A percentile compares a stretch with the other conserved stretches of the same genome.
phyloP scores from a whole-genome alignment of 1,139 yeast species.

The Nakaseomyces kungkrabaensis region DNA sequence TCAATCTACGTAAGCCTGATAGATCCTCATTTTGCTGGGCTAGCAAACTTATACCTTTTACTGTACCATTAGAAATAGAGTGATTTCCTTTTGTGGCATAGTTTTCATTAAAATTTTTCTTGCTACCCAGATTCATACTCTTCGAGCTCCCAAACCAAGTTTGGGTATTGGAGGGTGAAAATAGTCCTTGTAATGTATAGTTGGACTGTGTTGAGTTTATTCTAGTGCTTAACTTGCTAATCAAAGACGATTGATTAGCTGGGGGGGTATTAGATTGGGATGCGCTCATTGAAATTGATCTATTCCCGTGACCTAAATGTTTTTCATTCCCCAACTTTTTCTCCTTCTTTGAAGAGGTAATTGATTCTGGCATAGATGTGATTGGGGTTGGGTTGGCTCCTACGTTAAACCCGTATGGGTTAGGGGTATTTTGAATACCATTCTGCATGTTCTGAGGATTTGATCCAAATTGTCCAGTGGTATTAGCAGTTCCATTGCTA shows the following conservation, averaged over 20 bases:
- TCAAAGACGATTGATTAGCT: conserved; percentile 20
- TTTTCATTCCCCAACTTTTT: not conserved
- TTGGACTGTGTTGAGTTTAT: conserved; percentile 20
- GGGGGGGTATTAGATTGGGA: conserved; percentile 10
- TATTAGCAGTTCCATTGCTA: conserved; percentile 6
- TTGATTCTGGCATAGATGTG: conserved; percentile 32
- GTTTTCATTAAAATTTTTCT: not conserved
- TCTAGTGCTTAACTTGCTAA: conserved; percentile 30
- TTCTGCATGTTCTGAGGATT: not conserved
- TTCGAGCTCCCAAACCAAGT: conserved; percentile 8
- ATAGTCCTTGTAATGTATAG: conserved; percentile 30
- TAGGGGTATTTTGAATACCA: conserved; percentile 5
- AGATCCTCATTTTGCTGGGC: conserved; percentile 9
- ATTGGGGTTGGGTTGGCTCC: conserved; percentile 18
- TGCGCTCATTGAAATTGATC: conserved; percentile 2
- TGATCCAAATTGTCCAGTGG: conserved; percentile 10
- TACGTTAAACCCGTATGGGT: conserved; percentile 27
- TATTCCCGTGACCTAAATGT: not conserved
- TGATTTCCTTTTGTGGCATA: not conserved
- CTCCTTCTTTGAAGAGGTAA: conserved; percentile 17
- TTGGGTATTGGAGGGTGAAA: conserved; percentile 28
- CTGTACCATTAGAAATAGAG: conserved; percentile 9
- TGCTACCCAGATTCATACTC: conserved; percentile 7
- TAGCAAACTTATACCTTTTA: conserved; percentile 9
- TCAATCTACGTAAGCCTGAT: conserved; percentile 27